phyloP scores from a whole-genome alignment of 805 yeast genomes.

The baker's yeast (Saccharomyces cerevisiae) region DNA sequence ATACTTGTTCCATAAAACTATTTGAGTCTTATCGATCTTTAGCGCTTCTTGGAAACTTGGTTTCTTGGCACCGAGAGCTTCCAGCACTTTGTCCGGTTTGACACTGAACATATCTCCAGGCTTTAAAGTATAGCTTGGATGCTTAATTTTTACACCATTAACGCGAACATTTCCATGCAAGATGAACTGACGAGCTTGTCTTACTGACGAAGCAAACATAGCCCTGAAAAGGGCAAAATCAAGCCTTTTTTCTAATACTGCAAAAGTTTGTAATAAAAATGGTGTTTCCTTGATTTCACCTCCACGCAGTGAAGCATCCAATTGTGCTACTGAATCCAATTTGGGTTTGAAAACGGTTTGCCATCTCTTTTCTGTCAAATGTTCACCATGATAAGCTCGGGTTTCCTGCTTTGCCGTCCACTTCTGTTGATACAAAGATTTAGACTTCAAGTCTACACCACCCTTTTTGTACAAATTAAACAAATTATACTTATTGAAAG shows the following conservation, averaged over 20 bases:
- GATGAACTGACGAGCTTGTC: conserved; percentile 90
- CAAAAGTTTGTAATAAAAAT: conserved; percentile 78
- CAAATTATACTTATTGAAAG: conserved; percentile 85
- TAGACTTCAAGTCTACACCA: conserved; percentile 43
- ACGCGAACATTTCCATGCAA: conserved; percentile 75
- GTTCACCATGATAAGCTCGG: conserved; percentile 93
- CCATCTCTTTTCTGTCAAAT: conserved; percentile 77
- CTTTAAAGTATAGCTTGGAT: conserved; percentile 68
- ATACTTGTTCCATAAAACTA: conserved; percentile 66
- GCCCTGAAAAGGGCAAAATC: conserved; percentile 88
- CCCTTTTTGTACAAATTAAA: conserved; percentile 80
- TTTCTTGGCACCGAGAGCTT: conserved; percentile 77
- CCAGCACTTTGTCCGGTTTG: conserved; percentile 74
- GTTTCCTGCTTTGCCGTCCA: conserved; percentile 89
- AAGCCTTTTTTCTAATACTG: conserved; percentile 77
- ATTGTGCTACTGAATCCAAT: conserved; percentile 78
- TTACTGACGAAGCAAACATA: conserved; percentile 83
- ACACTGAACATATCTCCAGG: conserved; percentile 87
- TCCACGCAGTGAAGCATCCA: conserved; percentile 63
- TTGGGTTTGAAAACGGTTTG: conserved; percentile 58
- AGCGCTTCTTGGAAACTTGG: conserved; percentile 66
- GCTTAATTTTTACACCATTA: conserved; percentile 69
- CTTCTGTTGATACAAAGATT: conserved; percentile 82
- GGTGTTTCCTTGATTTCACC: conserved; percentile 56
- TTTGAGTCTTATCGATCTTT: conserved; percentile 62